Conservation (phyloP, 345 rosid species). For the Sisymbrium irio region DNA sequence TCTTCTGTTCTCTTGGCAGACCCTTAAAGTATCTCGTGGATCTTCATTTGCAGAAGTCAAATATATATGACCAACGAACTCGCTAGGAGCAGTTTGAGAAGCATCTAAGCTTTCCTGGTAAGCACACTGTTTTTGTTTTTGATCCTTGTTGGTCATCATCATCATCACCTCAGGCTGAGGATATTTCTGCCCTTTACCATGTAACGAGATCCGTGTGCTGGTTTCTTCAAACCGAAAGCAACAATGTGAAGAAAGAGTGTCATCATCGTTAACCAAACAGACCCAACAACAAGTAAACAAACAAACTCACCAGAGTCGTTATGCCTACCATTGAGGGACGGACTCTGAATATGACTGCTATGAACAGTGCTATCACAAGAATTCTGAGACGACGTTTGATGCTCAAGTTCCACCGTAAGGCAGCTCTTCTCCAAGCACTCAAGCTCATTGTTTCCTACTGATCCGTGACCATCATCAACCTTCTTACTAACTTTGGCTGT, state of each 20-base stretch:
- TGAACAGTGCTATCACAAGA: constrained; percentile 34
- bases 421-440: constrained; percentile 52
- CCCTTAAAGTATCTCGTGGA: constrained; percentile 2
- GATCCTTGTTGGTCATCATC: constrained; percentile 43
- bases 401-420: constrained; percentile 61
- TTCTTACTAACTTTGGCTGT: constrained; percentile 30
- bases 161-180: constrained; percentile 35
- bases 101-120: constrained; percentile 19
- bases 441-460: constrained; percentile 25
- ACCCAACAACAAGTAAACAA: constrained; percentile 48
- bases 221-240: constrained; percentile 54
- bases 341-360: constrained; percentile 36
- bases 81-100: constrained; percentile 25
- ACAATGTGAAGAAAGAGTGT: constrained; percentile 43
- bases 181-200: constrained; percentile 49
- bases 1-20: constrained; percentile 19
- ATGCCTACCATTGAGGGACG: constrained; percentile 36
- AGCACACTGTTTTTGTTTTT: constrained; percentile 33
- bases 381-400: constrained; percentile 42
- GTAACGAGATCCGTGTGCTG: constrained; percentile 48
- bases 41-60: constrained; percentile 6
- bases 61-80: constrained; percentile 26
- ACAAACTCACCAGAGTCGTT: constrained; percentile 55
- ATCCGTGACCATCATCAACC: constrained; percentile 35
- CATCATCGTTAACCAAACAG: constrained; percentile 43